phyloP scores from a whole-genome alignment of 192 early-diverging fungal genomes.

The Borealophlyctis nickersoniae region DNA sequence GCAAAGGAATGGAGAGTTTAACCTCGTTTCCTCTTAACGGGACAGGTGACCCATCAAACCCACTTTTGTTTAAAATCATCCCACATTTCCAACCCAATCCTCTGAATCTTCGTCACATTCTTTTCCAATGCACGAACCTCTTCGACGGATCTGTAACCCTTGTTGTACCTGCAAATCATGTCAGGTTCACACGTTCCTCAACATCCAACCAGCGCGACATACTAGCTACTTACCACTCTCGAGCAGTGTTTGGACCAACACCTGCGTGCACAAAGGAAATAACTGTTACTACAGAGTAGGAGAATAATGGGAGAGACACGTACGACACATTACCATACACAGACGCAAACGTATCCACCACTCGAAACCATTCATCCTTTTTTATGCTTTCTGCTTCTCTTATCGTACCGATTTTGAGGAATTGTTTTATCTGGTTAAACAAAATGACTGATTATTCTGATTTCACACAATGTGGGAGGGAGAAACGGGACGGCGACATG shows the following conservation, averaged over 20 bases:
- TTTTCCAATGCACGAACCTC: conserved; percentile 10
- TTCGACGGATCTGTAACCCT: conserved; percentile 18
- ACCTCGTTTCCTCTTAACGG: no score
- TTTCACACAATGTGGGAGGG: no score
- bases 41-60: neutral
- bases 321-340: conserved; percentile 22
- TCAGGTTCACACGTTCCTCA: no score
- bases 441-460: conserved; percentile 6
- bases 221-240: no score
- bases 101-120: neutral
- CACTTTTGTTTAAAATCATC: conserved; percentile 19
- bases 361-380: conserved; percentile 3
- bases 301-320: neutral
- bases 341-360: conserved; percentile 13
- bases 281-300: neutral
- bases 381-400: conserved; percentile 9
- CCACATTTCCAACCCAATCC: conserved; percentile 9
- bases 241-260: conserved; percentile 23
- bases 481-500: neutral
- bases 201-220: no score
- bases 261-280: neutral
- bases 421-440: conserved; percentile 24
- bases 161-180: no score
- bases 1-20: no score
- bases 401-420: conserved; percentile 23